Evolutionary conservation across 345 rosid genomes (phyloP).

Genomic region (Camelina hispida): DNA sequence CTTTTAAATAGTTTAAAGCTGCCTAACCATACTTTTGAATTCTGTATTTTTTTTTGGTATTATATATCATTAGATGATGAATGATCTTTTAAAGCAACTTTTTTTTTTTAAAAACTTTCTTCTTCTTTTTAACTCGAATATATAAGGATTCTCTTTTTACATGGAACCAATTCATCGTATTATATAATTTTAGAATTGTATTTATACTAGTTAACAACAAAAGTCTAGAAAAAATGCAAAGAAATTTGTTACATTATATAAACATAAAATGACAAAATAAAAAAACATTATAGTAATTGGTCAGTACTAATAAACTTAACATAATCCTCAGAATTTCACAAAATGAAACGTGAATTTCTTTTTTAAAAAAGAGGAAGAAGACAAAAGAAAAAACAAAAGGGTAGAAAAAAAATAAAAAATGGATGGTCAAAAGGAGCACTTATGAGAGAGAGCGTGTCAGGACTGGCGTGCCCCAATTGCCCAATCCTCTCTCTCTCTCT

Average conservation of each 20-base stretch:
- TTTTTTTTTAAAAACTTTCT: neutral
- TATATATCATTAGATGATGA: constrained; percentile 37
- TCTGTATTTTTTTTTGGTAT: constrained; percentile 8
- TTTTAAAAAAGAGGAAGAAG: too few species aligned
- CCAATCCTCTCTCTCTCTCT: constrained; percentile 34
- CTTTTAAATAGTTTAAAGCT: constrained; percentile 15
- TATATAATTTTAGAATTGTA: too few species aligned
- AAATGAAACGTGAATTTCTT: too few species aligned
- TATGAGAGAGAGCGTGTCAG: constrained; percentile 44
- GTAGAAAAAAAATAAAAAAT: neutral
- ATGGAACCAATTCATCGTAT: neutral
- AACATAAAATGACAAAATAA: neutral
- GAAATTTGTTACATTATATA: neutral
- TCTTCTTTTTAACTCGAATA: neutral
- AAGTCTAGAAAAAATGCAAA: neutral
- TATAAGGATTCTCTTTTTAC: constrained; percentile 1
- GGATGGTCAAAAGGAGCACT: constrained; percentile 44
- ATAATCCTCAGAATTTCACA: too few species aligned
- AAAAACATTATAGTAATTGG: too few species aligned
- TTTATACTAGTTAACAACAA: too few species aligned
- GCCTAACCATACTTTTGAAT: constrained; percentile 6
- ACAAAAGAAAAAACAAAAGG: neutral
- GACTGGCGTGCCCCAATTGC: constrained; percentile 43
- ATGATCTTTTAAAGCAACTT: constrained; percentile 22
- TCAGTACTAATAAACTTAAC: too few species aligned